phyloP scores from a whole-genome alignment of 441 rosid genomes.

The Mallotus japonicus region DNA sequence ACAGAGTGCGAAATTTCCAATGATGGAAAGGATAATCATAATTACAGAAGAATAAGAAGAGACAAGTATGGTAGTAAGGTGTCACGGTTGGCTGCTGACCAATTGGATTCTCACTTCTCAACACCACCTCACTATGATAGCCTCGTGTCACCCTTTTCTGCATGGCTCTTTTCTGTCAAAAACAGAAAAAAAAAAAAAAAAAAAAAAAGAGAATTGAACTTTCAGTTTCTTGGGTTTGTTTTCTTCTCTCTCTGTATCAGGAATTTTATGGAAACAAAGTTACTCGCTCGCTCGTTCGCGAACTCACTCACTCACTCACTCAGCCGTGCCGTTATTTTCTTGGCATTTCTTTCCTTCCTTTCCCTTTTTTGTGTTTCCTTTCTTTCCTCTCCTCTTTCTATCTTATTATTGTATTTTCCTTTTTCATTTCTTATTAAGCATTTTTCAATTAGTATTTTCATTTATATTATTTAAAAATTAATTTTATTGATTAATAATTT shows the following conservation, averaged over 20 bases:
- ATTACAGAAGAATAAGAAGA: constrained; percentile 13
- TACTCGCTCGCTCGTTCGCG: background rate
- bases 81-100: constrained; percentile 25
- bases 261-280: constrained; percentile 21
- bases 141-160: constrained; percentile 22
- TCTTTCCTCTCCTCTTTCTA: no score
- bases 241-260: constrained; percentile 22
- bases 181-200: background rate
- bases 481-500: no score
- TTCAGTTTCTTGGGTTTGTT: background rate
- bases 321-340: no score
- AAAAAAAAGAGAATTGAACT: background rate
- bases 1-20: constrained; percentile 21
- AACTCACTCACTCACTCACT: no score
- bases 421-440: no score
- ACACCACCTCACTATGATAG: background rate
- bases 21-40: constrained; percentile 18
- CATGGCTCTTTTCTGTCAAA: constrained; percentile 2
- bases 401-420: no score
- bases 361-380: no score
- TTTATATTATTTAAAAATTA: no score
- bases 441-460: no score
- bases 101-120: constrained; percentile 15
- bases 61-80: constrained; percentile 31
- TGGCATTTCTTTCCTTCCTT: background rate